phyloP scores from a whole-genome alignment of 257 asterid genomes.

The Coffea canephora region DNA sequence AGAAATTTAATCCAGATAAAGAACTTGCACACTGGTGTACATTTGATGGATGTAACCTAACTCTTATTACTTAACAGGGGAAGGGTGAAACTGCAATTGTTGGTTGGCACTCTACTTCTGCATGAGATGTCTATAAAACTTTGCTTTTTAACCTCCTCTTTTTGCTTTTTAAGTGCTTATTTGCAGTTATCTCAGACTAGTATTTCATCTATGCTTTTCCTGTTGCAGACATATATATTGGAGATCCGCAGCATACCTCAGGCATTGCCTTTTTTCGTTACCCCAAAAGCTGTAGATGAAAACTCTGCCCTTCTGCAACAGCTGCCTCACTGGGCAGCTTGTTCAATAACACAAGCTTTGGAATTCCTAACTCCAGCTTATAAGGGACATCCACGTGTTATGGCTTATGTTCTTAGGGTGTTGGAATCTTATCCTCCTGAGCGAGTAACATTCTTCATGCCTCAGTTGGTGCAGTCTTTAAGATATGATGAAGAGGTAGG shows the following conservation, averaged over 20 bases:
- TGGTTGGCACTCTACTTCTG: not conserved
- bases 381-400: slow-evolving; percentile 98
- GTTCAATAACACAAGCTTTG: slow-evolving; percentile 94
- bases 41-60: not conserved
- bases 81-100: too few relatives aligned
- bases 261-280: slow-evolving; percentile 96
- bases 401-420: slow-evolving; percentile 99
- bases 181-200: not conserved
- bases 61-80: not conserved
- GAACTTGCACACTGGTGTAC: not conserved
- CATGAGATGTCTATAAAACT: not conserved
- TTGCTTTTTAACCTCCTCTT: not conserved
- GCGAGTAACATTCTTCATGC: slow-evolving; percentile 97
- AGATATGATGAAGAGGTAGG: slow-evolving; percentile 94
- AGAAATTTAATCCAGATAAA: not conserved
- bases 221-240: slow-evolving; percentile 62
- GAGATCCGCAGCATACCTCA: slow-evolving; percentile 85
- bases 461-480: slow-evolving; percentile 95
- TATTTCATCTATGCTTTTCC: slow-evolving; percentile 12
- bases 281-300: slow-evolving; percentile 91
- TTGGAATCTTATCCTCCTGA: slow-evolving; percentile 98
- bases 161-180: not conserved
- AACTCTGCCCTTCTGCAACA: slow-evolving; percentile 92
- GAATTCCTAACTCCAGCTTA: slow-evolving; percentile 94
- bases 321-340: slow-evolving; percentile 98